phyloP scores from a whole-genome alignment of 2,329 filamentous ascomycete genomes.

The Hypoxylon sp. region DNA sequence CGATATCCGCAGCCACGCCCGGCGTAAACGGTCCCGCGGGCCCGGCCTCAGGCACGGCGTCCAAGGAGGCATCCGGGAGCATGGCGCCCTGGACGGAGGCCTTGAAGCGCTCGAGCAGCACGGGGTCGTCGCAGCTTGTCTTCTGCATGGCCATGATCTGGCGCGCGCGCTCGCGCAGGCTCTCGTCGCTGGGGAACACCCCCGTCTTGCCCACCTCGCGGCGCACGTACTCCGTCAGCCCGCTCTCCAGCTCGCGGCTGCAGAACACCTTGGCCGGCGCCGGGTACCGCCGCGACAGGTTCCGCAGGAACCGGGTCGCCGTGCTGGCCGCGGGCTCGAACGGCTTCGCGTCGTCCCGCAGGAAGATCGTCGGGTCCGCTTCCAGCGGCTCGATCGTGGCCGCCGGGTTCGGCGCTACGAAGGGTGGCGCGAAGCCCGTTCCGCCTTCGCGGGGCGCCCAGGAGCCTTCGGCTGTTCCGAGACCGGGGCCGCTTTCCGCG shows the following conservation, averaged over 20 bases:
- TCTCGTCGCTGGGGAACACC: constrained; percentile 64
- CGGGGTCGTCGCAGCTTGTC: constrained; percentile 69
- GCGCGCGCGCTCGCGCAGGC: constrained; percentile 63
- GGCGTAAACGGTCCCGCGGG: constrained; percentile 11
- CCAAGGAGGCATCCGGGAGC: neutral
- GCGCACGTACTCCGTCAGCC: constrained; percentile 65
- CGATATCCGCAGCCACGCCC: constrained; percentile 29
- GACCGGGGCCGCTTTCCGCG: constrained; percentile 65
- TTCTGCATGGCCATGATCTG: constrained; percentile 62
- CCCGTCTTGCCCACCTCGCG: constrained; percentile 58
- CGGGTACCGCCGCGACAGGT: constrained; percentile 60
- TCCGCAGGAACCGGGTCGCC: constrained; percentile 65
- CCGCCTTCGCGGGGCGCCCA: constrained; percentile 68
- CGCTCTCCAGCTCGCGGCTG: constrained; percentile 70
- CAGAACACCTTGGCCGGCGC: constrained; percentile 69
- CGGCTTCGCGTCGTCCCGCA: constrained; percentile 57
- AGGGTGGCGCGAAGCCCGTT: constrained; percentile 70
- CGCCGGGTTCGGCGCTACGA: constrained; percentile 61
- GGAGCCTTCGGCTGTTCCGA: constrained; percentile 56
- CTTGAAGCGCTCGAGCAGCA: constrained; percentile 69
- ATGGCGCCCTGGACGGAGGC: constrained; percentile 56
- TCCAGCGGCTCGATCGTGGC: constrained; percentile 56
- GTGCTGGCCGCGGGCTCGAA: constrained; percentile 62
- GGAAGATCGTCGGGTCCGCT: constrained; percentile 53
- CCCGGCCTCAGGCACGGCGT: neutral